Conservation (phyloP, 139 green algal genomes). For the Yamagishiella unicocca region DNA sequence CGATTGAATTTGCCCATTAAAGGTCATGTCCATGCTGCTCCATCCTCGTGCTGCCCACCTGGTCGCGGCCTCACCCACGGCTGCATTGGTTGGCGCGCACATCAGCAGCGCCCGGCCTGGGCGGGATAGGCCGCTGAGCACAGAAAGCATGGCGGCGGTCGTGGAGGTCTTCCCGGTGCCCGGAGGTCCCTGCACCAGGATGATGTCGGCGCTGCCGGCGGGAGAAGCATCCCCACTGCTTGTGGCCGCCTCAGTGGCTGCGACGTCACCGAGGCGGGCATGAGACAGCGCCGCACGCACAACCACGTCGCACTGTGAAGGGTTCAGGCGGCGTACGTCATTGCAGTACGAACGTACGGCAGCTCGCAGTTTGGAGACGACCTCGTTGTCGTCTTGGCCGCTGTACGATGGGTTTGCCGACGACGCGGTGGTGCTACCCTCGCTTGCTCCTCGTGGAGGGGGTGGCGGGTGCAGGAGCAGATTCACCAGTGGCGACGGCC, state of each 20-base stretch:
- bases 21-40: no score
- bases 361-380: neutral
- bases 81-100: slow-evolving; percentile 88
- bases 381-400: neutral
- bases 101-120: slow-evolving; percentile 60
- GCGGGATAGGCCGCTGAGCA: neutral
- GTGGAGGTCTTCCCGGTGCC: slow-evolving; percentile 90
- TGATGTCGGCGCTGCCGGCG: no score
- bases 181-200: slow-evolving; percentile 77
- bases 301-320: neutral
- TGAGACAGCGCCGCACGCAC: neutral
- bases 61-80: slow-evolving; percentile 82
- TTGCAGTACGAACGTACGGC: neutral
- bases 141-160: slow-evolving; percentile 69
- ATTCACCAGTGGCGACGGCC: neutral
- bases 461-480: neutral
- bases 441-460: no score
- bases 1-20: no score
- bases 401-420: neutral
- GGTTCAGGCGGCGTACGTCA: neutral
- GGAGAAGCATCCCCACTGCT: neutral
- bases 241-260: no score
- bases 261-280: no score
- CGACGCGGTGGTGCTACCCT: neutral
- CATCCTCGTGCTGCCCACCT: no score